phyloP scores from a whole-genome alignment of 352 stramenopile species.

The Chrysophaeum taylorii region DNA sequence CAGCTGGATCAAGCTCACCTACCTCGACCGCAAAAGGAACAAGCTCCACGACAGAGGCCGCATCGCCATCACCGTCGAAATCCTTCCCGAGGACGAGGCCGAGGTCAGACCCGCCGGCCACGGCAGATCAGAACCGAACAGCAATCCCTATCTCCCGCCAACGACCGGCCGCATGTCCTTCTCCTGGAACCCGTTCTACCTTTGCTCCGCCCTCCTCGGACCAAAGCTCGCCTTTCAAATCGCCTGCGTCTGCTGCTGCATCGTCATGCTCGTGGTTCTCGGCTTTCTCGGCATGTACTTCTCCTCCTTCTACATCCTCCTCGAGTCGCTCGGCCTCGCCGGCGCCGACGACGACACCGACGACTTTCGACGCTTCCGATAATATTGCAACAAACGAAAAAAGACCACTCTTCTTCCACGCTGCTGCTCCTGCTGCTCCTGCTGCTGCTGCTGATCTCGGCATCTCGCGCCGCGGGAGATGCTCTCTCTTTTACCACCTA shows the following conservation, averaged over 20 bases:
- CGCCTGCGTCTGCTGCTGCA: constrained; percentile 55
- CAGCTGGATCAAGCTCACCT: constrained; percentile 16
- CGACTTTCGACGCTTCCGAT: too few relatives aligned
- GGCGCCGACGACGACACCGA: too few relatives aligned
- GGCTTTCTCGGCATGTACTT: constrained; percentile 27
- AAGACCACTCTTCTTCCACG: too few relatives aligned
- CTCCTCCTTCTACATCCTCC: constrained; percentile 1
- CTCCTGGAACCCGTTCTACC: constrained; percentile 73
- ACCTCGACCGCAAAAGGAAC: constrained; percentile 15
- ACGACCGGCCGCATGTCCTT: constrained; percentile 70
- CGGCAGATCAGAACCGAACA: constrained; percentile 75
- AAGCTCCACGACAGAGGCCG: constrained; percentile 2
- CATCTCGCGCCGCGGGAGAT: too few relatives aligned
- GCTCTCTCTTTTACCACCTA: too few relatives aligned
- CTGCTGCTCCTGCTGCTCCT: too few relatives aligned
- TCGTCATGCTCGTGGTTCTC: constrained; percentile 36
- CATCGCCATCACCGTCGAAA: constrained; percentile 35
- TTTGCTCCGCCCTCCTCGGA: constrained; percentile 68
- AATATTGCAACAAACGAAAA: too few relatives aligned
- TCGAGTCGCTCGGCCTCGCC: background rate
- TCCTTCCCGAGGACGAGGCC: constrained; percentile 68
- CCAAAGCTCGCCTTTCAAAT: constrained; percentile 69
- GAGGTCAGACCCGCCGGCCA: constrained; percentile 59
- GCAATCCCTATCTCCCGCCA: constrained; percentile 74
- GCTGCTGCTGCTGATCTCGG: too few relatives aligned